Base-by-base conservation (phyloP, 2,329 filamentous ascomycete species). In the Cladosporium oxysporum region DNA sequence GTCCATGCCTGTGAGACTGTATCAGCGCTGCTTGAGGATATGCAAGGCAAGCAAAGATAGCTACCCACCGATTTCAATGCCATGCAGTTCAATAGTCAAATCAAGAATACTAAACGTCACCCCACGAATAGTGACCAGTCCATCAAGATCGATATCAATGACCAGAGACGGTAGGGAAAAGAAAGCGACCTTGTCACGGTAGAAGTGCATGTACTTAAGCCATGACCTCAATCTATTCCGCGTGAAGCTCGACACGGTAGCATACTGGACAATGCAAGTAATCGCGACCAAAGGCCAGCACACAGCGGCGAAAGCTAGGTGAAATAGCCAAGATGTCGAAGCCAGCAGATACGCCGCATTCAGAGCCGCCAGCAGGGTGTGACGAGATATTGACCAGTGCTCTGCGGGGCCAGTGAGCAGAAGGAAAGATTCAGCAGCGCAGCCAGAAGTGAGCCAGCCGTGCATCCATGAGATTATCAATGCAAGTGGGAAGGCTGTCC, bases 91-190 rank as follows among this genome's bases (percentile, higher is more conserved):
- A 29, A 84, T 75, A 3, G 80, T 84, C 64, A 86, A 69, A 6
- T 76, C 82, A 1, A 82, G 83, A 3, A 85, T 71, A 0, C 79
- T 82, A n/a, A 86, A 76, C 0, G 83, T 85, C 4, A 84, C 71
- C 0, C 83, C 84, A n/a, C 84, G 77, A 49, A 85, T 77, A 7
- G 84, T 82, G 70, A 86, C 80, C 21, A 85, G 73, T 0, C 84
- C 84, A 68, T 83, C 79, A 16, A 85, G 82, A 29, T 84, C 82
- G 0, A 80, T 83, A 69, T 86, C 84, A 52, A 86, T 85, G 69
- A 85, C 83, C 62, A 86, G 71, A 1, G 83, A 83, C 0, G 84
- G 83, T 7, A 83, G 70, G 60, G 82, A 77, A 68, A 83, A 83
- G 62, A 83, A 74, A 3, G 82, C 82, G 64, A 86, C 77, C 66